Evolutionary conservation across 176 grass and related monocot species (phyloP), one percentile per base, ranked within the genome.

Genomic region (Rhynchospora tenuis): DNA sequence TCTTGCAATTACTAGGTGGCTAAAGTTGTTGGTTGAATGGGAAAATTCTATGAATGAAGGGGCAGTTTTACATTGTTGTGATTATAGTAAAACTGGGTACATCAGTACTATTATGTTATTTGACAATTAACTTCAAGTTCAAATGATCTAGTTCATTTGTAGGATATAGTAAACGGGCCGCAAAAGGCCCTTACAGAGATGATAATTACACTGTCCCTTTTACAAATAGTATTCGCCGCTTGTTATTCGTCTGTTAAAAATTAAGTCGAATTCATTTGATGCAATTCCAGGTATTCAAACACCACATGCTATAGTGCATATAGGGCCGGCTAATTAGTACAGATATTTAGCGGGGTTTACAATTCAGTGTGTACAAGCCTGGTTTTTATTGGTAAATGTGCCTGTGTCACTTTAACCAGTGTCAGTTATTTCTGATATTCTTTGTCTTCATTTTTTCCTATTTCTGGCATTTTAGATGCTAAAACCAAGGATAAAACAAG

Each of bases 401-500:
- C 24, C 2, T 29, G 23, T 11, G 14, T 31, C 12, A 15, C 14
- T 68, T 69, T 89, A 63, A 81, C 22, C 70, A n/a, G n/a, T 46
- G 68, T 87, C 50, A 20, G 56, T 12, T 6, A 0, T 9, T 29
- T 9, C 76, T 23, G 7, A 14, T 57, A 9, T 67, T 75, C 28
- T 10, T 84, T n/a, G 77, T 54, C 6, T 38, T 1, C 33, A 4
- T 38, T 38, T 38, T 38, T 38, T 4, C 82, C 84, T 61, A 33
- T 64, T 46, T 75, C 64, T 85, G 47, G 51, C 81, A 45, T 45
- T 85, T 85, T 88, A 97, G 92, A 97, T 85, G 92, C 92, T 77
- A 97, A 97, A 87, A 91, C 90, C 81, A 86, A 76, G 62, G 83
- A 77, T 84, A 83, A 65, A 83, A 97, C 88, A 81, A 92, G 85